Base-by-base conservation (phyloP, 1,284 basidiomycete species). In the Ceratobasidium papillatum region DNA sequence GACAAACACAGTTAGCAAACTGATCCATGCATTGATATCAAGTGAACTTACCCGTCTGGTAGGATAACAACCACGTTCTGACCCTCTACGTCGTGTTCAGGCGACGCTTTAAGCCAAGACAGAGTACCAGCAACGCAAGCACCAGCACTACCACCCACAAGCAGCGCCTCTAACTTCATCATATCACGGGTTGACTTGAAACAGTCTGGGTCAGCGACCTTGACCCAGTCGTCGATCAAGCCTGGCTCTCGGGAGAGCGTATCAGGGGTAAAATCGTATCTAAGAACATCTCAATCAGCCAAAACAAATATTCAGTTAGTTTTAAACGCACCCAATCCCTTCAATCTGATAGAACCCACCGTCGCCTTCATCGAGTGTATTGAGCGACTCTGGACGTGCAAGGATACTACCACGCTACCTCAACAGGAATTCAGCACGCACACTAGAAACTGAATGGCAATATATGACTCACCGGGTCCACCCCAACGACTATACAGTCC, bases 121-220 rank as follows among this genome's bases (percentile, higher is more conserved):
- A 98, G 81, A 1, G 94, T 89, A 49, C 92, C 95, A 30, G 89
- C 87, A 38, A 99, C 83, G 0, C 92, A 90, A 79, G 93, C 94
- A 1, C 97, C 97, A 76, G 92, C 94, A 77, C 94, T 96, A 1
- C 97, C 97, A 17, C 97, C 97, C 17, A 97, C 92, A 2, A 98
- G 86, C 11, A 98, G 86, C 0, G 94, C 96, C 82, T 99, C 97
- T 43, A 85, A 86, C 62, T 90, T 87, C 90, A 98, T 98, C n/a
- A 98, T 81, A 59, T 87, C 83, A 77, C 91, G 87, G 17, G 94
- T 91, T 19, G 90, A 90, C 3, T 85, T 86, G 79, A 97, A 98
- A 0, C 95, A 87, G 69, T 94, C 92, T 3, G 90, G 86, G 80
- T 99, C 97, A 5, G 84, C 84, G 1, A 92, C 91, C 87, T 98